Conservation (phyloP, 768 basidiomycete species). For the Lactarius indigo region DNA sequence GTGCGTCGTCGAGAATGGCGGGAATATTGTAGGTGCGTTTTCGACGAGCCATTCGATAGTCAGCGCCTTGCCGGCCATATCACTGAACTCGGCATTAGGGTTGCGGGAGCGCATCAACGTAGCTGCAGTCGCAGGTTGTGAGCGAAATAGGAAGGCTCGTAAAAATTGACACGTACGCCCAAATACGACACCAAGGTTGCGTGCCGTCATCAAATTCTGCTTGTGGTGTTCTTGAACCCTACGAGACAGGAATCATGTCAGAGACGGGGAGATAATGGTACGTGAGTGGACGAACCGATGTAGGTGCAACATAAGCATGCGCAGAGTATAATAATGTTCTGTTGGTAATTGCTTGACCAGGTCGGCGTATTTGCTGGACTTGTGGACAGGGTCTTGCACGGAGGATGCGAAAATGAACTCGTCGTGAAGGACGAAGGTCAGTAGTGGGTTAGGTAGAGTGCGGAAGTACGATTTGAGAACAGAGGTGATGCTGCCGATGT, state of each 20-base stretch:
- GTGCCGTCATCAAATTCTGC: conserved; percentile 87
- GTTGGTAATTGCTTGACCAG: conserved; percentile 75
- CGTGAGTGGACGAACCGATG: conserved; percentile 53
- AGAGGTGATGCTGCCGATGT: conserved; percentile 94
- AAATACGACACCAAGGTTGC: conserved; percentile 96
- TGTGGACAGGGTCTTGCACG: conserved; percentile 58
- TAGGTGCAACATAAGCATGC: conserved; percentile 81
- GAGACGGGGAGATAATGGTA: not conserved
- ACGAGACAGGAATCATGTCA: conserved; percentile 7
- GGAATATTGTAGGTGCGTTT: conserved; percentile 62
- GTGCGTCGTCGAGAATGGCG: conserved; percentile 12
- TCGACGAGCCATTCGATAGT: conserved; percentile 94
- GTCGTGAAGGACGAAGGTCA: conserved; percentile 90
- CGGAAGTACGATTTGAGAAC: conserved; percentile 97
- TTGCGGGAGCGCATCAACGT: conserved; percentile 91
- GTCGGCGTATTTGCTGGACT: conserved; percentile 57
- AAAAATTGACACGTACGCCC: conserved; percentile 68
- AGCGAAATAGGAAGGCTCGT: not conserved
- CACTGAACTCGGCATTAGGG: conserved; percentile 85
- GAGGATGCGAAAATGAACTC: conserved; percentile 78
- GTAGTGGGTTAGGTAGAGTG: conserved; percentile 81
- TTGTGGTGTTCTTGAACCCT: conserved; percentile 64
- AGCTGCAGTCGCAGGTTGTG: conserved; percentile 48
- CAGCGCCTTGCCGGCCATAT: conserved; percentile 96
- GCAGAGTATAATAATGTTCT: conserved; percentile 85